Evolutionary conservation across 495 filamentous ascomycete genomes (phyloP), one percentile per base, ranked within the genome.

Genomic region (Aspergillus indologenus): DNA sequence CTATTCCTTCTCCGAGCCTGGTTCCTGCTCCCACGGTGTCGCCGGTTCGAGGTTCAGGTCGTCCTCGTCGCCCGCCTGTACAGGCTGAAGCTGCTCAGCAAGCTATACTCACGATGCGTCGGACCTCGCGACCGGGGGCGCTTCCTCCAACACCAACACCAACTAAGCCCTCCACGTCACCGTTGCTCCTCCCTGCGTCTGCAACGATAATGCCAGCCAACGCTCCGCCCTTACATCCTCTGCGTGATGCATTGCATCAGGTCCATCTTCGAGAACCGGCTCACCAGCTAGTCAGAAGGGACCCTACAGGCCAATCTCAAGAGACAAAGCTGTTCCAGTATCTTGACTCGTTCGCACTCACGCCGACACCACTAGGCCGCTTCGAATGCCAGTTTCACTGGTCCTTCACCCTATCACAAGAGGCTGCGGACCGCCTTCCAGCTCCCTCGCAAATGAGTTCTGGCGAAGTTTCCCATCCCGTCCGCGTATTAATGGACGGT

Each of bases 211-310:
- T 40, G 5, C 12, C 12, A 7, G 34, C 71, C 79, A 0, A 66
- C 71, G 17, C 71, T 70, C 22, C 68, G 23, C 79, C 78, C 8
- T 71, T 69, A 6, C 76, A 76, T 64, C 75, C 84, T 26, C 53
- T 77, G 24, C 57, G 72, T 29, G 69, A 73, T 31, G 75, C 79
- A 4, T 73, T 88, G 34, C 85, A 88, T 57, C 83, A 85, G 66
- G 78, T 76, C 42, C 71, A 83, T 61, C 69, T 83, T 45, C 76
- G 80, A 29, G 86, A 83, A 56, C 85, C 85, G 0, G 65, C 76
- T 15, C 77, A 81, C 44, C 70, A 72, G 34, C 55, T 77, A 5
- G 34, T 69, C 45, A 56, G 64, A 9, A 20, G 12, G 17, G 58
- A 23, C 3, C 24, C 65, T 7, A 53, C 40, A 17, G 66, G 64